Conservation (phyloP, 345 rosid species). For the Salix dunnii region DNA sequence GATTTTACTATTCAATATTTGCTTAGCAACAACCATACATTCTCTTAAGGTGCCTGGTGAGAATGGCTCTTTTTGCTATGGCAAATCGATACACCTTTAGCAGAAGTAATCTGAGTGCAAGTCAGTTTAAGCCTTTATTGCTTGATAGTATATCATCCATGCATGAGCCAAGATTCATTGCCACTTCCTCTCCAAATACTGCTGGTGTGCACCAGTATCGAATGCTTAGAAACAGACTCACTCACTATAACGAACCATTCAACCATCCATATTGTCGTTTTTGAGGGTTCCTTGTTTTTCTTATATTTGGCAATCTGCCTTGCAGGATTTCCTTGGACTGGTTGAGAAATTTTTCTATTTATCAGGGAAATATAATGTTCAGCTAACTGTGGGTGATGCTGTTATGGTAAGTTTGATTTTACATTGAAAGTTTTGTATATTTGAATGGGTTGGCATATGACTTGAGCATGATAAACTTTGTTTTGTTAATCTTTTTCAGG, state of each 20-base stretch:
- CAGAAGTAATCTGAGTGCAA: background rate
- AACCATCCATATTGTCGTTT: background rate
- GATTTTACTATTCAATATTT: background rate
- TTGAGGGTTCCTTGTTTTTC: background rate
- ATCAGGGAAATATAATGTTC: slow-evolving; percentile 81
- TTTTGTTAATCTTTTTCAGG: slow-evolving; percentile 41
- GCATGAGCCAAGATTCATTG: background rate
- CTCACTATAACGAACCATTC: background rate
- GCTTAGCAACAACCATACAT: background rate
- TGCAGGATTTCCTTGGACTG: slow-evolving; percentile 87
- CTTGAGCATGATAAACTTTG: background rate
- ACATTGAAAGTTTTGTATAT: background rate
- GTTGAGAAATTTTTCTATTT: slow-evolving; percentile 93
- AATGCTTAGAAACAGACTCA: background rate
- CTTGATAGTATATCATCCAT: background rate
- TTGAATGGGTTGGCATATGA: background rate
- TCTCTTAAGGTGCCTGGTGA: background rate
- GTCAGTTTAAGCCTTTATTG: background rate
- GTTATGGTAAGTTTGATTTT: slow-evolving; percentile 63
- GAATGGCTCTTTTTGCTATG: background rate
- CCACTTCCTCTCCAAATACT: background rate
- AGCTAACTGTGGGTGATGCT: slow-evolving; percentile 86
- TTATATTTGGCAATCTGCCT: slow-evolving; percentile 5
- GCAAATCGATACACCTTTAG: background rate
- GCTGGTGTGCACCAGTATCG: background rate